These are phyloP conservation scores for Malus hybrid DNA, from an alignment of 331 rosid species.

Conservation along the genomic window DNA sequence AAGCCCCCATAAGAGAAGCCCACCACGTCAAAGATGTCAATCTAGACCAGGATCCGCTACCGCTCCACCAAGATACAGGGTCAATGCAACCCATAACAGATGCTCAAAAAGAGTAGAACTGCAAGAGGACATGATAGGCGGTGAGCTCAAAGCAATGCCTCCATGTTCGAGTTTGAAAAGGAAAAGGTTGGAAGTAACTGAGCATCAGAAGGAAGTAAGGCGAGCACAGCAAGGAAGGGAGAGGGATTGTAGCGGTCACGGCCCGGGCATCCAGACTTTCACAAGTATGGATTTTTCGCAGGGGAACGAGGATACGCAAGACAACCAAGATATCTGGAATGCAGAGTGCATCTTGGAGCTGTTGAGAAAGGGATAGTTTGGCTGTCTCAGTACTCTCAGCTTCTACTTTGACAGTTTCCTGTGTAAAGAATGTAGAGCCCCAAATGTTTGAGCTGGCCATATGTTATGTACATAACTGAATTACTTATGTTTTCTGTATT, in stretches of 20 bases:
- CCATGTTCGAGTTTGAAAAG: constrained; percentile 28
- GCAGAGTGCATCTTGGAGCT: constrained; percentile 46
- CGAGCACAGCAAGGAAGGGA: constrained; percentile 77
- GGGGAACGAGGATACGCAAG: constrained; percentile 58
- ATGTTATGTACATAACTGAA: no score
- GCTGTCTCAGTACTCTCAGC: neutral
- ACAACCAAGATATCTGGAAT: constrained; percentile 47
- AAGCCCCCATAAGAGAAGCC: constrained; percentile 60
- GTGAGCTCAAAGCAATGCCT: constrained; percentile 16
- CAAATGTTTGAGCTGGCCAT: neutral
- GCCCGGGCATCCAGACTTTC: constrained; percentile 68
- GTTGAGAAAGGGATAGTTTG: constrained; percentile 34
- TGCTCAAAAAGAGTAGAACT: constrained; percentile 58
- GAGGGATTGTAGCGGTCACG: constrained; percentile 59
- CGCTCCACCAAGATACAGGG: constrained; percentile 32
- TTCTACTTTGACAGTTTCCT: neutral
- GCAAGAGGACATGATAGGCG: constrained; percentile 16
- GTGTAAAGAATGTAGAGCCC: neutral
- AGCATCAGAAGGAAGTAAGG: constrained; percentile 76
- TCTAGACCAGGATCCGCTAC: constrained; percentile 20
- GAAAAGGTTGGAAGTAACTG: constrained; percentile 55
- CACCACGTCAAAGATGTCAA: constrained; percentile 35
- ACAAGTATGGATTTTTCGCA: constrained; percentile 63
- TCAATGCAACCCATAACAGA: constrained; percentile 37
- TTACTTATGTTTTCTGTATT: no score